Evolutionary conservation across 768 basidiomycete genomes (phyloP).

Genomic region (Mycena polygramma): DNA sequence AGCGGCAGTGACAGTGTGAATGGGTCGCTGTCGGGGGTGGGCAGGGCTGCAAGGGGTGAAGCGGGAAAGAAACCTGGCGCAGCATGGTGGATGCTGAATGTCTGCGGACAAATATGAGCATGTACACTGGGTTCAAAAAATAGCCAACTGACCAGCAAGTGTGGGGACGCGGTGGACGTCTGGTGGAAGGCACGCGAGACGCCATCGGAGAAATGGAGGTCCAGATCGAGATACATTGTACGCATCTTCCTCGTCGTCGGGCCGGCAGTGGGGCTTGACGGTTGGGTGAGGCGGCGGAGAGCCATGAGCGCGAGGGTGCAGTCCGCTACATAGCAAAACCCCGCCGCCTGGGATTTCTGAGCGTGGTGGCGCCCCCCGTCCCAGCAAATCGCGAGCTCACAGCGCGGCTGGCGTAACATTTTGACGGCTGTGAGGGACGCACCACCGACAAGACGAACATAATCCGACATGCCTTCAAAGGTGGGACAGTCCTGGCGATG

Average conservation of each 20-base stretch:
- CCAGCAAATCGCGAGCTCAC: constrained; percentile 85
- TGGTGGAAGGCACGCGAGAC: constrained; percentile 83
- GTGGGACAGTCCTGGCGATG: constrained; percentile 77
- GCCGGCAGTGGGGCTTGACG: constrained; percentile 2
- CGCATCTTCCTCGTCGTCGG: constrained; percentile 59
- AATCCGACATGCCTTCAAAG: constrained; percentile 77
- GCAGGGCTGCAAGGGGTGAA: constrained; percentile 64
- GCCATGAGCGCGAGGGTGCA: constrained; percentile 84
- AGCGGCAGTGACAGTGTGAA: constrained; percentile 89
- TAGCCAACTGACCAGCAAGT: constrained; percentile 58
- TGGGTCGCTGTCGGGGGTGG: constrained; percentile 61
- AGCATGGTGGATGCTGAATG: constrained; percentile 87
- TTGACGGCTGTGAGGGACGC: constrained; percentile 82
- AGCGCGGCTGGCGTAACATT: constrained; percentile 62
- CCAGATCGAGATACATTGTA: constrained; percentile 93
- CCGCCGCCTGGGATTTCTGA: constrained; percentile 80
- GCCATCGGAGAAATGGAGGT: constrained; percentile 92
- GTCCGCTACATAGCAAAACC: constrained; percentile 96
- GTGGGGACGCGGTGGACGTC: constrained; percentile 49
- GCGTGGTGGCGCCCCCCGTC: constrained; percentile 96
- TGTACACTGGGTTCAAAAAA: background rate
- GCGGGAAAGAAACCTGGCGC: constrained; percentile 88
- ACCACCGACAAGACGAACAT: constrained; percentile 80
- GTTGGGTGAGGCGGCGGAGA: constrained; percentile 52
- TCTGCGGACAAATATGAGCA: constrained; percentile 52